Base-by-base conservation (phyloP, 2,329 filamentous ascomycete species). In the Ustulina deusta region DNA sequence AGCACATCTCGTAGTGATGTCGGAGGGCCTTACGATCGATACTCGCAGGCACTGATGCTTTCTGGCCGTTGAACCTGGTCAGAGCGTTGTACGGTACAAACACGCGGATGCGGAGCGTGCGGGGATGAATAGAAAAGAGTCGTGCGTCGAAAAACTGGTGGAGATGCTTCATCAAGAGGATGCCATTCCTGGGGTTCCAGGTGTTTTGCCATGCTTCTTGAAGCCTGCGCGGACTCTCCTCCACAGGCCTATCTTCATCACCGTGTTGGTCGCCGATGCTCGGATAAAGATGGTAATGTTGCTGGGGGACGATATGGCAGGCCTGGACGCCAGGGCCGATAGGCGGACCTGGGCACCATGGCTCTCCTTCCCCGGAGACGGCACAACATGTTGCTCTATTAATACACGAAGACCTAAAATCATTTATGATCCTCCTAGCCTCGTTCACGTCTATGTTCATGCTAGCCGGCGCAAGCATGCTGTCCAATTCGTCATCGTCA, bases 271-370 rank as follows among this genome's bases (percentile, higher is more conserved):
- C 4, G 32, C 48, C 1, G 15, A 22, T 52, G 9, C 3, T 58
- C 17, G 61, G 65, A 7, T 68, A 68, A n/a, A 68, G 34, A 27
- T 58, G 20, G 57, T 61, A 68, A 34, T 68, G 36, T 6, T 34
- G 17, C 10, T 58, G 29, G 54, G 61, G 61, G 7, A 68, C 17
- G 27, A 68, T 61, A 38, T 68, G 27, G 22, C 61, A 67, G 48
- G 60, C 65, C 22, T 63, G 2, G 20, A 63, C 29, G 34, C 32
- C n/a, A 44, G 60, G 55, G 25, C 55, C 48, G 13, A 61, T 38
- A 36, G 44, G 25, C 34, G 27, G 17, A 27, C 34, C 51, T 15
- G 25, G 32, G 27, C 46, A 52, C 63, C 58, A 66, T 52, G 63
- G 34, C 7, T 54, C 25, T 7, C 59, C 58, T 58, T 66, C 20